Evolutionary conservation across 176 grass and related monocot species (phyloP), one percentile per base, ranked within the genome.

Genomic region (Carex parvula): DNA sequence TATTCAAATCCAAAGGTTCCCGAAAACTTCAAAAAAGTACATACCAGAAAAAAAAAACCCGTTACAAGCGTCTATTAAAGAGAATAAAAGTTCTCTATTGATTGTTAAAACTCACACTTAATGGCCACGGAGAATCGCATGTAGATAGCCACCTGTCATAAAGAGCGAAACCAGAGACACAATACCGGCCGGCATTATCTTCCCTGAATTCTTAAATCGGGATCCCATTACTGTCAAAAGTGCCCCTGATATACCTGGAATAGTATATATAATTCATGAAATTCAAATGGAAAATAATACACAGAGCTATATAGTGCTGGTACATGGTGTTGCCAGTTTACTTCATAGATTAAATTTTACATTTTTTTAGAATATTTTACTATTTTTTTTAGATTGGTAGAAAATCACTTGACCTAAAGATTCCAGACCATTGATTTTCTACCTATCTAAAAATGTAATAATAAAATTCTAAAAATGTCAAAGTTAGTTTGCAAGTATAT

Each of bases 131-230:
- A 97, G 41, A 20, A 97, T 94, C 77, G 89, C 94, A 74, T 97
- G 94, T 20, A 88, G 83, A 77, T 97, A 97, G 67, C 94, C 91
- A 14, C 86, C 94, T 0, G 87, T 88, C 94, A 97, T 97, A 32
- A 97, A 86, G 2, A 97, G 86, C 26, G 94, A 97, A 42, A 97
- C 79, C 8, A 94, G 81, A 24, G 89, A 93, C 3, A 97, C 94
- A 0, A 97, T 89, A 33, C 94, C 94, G 0, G 94, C 91, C 6
- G 91, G 91, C 85, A 97, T 94, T 85, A 97, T 85, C 84, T 94
- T 97, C 20, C 89, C 57, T 0, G 94, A 97, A 57, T 94, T 93
- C 86, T 90, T 97, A 85, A 97, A 97, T 64, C 94, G 91, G 17
- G 94, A 90, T 17, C 91, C 91, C 94, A 94, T 97, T 20, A 93